A percentile compares a stretch with the other conserved stretches of the same genome.
phyloP scores from a whole-genome alignment of 2,329 filamentous ascomycete genomes.

The Fusarium sp. region DNA sequence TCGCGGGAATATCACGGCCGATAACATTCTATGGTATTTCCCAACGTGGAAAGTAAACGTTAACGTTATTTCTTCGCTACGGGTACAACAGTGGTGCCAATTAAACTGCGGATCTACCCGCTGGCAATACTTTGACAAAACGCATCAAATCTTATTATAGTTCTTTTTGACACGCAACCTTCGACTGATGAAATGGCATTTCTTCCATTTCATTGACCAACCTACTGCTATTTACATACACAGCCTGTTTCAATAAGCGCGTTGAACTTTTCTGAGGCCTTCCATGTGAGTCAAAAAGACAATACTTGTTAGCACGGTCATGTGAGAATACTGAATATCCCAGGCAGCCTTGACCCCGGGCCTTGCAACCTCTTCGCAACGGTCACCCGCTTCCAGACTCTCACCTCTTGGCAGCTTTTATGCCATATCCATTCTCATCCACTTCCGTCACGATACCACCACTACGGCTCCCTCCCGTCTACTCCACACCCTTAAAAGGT shows the following conservation, averaged over 20 bases:
- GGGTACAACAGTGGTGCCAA: slow-evolving; percentile 4
- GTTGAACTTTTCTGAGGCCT: slow-evolving; percentile 28
- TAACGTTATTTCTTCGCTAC: not conserved
- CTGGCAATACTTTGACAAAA: slow-evolving; percentile 12
- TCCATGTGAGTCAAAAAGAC: slow-evolving; percentile 34
- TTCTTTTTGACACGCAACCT: not conserved
- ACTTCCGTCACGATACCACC: slow-evolving; percentile 31
- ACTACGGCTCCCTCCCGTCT: slow-evolving; percentile 29
- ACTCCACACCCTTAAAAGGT: slow-evolving; percentile 19
- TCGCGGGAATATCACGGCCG: slow-evolving; percentile 21
- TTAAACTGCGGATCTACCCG: slow-evolving; percentile 40
- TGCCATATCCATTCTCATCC: slow-evolving; percentile 16
- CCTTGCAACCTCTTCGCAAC: slow-evolving; percentile 31
- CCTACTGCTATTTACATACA: slow-evolving; percentile 1
- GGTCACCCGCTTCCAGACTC: slow-evolving; percentile 32
- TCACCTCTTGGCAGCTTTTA: slow-evolving; percentile 27
- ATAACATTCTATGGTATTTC: slow-evolving; percentile 30
- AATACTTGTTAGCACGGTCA: slow-evolving; percentile 20
- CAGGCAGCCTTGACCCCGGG: slow-evolving; percentile 11
- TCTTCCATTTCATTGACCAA: slow-evolving; percentile 1
- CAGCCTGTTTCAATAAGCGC: slow-evolving; percentile 22
- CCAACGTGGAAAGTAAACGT: slow-evolving; percentile 34
- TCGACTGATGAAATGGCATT: not conserved
- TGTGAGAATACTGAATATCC: slow-evolving; percentile 24
- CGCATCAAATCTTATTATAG: slow-evolving; percentile 2